These are phyloP conservation scores for Endothia cerciana DNA, from an alignment of 2,329 filamentous ascomycete species.

Conservation along the genomic window DNA sequence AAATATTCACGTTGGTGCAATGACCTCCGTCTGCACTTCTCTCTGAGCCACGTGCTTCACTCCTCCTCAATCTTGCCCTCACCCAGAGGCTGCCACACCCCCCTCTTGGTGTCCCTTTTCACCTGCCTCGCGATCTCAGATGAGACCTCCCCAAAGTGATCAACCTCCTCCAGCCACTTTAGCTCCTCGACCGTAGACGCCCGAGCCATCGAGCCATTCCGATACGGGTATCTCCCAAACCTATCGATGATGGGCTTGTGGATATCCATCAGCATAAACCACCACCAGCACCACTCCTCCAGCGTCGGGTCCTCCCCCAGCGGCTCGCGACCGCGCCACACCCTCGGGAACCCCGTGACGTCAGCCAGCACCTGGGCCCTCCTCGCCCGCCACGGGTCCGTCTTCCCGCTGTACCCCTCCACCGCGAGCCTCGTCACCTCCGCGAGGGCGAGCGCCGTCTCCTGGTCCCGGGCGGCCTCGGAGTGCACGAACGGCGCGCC, in stretches of 20 bases:
- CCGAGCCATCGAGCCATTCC: conserved; percentile 33
- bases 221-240: conserved; percentile 38
- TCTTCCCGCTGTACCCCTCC: conserved; percentile 31
- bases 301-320: conserved; percentile 25
- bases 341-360: conserved; percentile 10
- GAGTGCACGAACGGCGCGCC: conserved; percentile 36
- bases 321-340: conserved; percentile 27
- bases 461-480: conserved; percentile 30
- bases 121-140: conserved; percentile 30
- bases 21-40: neutral
- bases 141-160: conserved; percentile 29
- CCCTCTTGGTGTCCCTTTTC: conserved; percentile 30
- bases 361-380: conserved; percentile 16
- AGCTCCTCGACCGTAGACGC: conserved; percentile 34
- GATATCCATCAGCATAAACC: conserved; percentile 35
- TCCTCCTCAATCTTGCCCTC: conserved; percentile 9
- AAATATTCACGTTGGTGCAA: neutral
- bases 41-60: neutral
- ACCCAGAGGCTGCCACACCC: conserved; percentile 34
- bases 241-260: conserved; percentile 36
- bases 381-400: conserved; percentile 32
- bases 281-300: conserved; percentile 32
- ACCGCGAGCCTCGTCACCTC: conserved; percentile 34
- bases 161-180: conserved; percentile 32
- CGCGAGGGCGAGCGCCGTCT: conserved; percentile 31